These are phyloP conservation scores for Amoeboaphelidium occidentale DNA, from an alignment of 371 early-diverging fungal genomes.

Conservation along the genomic window DNA sequence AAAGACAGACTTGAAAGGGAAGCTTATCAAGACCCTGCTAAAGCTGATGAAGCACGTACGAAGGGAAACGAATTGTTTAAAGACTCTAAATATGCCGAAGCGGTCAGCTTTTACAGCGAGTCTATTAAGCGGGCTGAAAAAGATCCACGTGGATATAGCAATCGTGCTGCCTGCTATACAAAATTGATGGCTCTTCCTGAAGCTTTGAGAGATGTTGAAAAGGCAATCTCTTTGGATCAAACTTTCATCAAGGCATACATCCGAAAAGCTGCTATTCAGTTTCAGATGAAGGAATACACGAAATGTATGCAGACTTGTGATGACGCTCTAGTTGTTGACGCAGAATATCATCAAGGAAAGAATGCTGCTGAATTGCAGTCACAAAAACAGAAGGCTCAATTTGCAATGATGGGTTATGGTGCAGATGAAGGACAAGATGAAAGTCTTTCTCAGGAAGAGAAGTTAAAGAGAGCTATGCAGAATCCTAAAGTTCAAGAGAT, in stretches of 20 bases:
- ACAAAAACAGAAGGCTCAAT: slow-evolving; percentile 38
- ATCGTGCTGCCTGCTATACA: slow-evolving; percentile 86
- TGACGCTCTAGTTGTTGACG: slow-evolving; percentile 24
- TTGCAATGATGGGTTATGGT: slow-evolving; percentile 32
- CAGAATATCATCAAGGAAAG: slow-evolving; percentile 56
- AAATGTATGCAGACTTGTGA: slow-evolving; percentile 60
- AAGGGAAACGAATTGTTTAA: slow-evolving; percentile 83
- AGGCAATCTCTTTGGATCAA: slow-evolving; percentile 61
- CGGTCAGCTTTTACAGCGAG: slow-evolving; percentile 86
- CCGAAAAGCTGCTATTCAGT: slow-evolving; percentile 81
- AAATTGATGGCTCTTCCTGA: slow-evolving; percentile 84
- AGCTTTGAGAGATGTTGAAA: slow-evolving; percentile 82
- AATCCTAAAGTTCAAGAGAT: slow-evolving; percentile 79
- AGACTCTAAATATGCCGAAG: slow-evolving; percentile 54
- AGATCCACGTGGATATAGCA: slow-evolving; percentile 74
- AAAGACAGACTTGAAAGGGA: slow-evolving; percentile 49
- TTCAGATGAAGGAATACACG: slow-evolving; percentile 60
- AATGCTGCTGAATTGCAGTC: slow-evolving; percentile 49
- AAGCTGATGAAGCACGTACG: slow-evolving; percentile 76
- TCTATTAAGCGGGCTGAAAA: slow-evolving; percentile 80
- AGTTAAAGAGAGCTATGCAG: slow-evolving; percentile 49
- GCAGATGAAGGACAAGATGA: slow-evolving; percentile 13
- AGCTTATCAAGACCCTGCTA: slow-evolving; percentile 54
- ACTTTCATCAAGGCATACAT: slow-evolving; percentile 84
- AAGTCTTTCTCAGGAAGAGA: slow-evolving; percentile 45